Evolutionary conservation across 768 basidiomycete genomes (phyloP).

Genomic region (Boletus rubescentipes): DNA sequence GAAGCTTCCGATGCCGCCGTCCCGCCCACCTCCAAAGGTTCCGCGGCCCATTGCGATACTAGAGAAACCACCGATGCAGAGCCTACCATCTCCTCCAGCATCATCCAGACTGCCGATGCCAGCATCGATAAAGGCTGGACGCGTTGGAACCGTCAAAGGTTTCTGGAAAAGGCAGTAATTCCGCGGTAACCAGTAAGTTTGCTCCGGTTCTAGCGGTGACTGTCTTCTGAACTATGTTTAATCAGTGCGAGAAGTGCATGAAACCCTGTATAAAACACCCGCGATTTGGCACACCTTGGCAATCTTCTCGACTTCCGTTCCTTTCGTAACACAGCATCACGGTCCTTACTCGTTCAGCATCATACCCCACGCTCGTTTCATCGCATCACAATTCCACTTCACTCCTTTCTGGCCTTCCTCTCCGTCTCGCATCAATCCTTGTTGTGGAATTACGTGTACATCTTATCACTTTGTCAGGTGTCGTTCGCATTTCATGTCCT

Average conservation of each 20-base stretch:
- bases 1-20: conserved; percentile 22
- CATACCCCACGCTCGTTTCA: conserved; percentile 11
- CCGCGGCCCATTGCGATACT: neutral
- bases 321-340: conserved; percentile 3
- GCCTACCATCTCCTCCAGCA: neutral
- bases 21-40: conserved; percentile 12
- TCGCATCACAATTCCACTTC: conserved; percentile 2
- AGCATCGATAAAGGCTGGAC: conserved; percentile 19
- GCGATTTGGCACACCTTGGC: neutral
- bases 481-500: conserved; percentile 11
- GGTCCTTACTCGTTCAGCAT: conserved; percentile 17
- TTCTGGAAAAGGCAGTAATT: conserved; percentile 31
- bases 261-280: conserved; percentile 6
- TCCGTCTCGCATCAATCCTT: conserved; percentile 19
- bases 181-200: conserved; percentile 8
- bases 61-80: conserved; percentile 10
- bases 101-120: conserved; percentile 28
- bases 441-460: conserved; percentile 37
- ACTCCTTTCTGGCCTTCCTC: conserved; percentile 17
- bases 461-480: conserved; percentile 12
- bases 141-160: conserved; percentile 29
- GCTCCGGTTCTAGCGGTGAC: neutral
- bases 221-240: neutral
- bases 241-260: neutral
- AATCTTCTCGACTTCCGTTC: neutral